Evolutionary conservation across 495 filamentous ascomycete species (phyloP).

Genomic region (Echria macrotheca): DNA sequence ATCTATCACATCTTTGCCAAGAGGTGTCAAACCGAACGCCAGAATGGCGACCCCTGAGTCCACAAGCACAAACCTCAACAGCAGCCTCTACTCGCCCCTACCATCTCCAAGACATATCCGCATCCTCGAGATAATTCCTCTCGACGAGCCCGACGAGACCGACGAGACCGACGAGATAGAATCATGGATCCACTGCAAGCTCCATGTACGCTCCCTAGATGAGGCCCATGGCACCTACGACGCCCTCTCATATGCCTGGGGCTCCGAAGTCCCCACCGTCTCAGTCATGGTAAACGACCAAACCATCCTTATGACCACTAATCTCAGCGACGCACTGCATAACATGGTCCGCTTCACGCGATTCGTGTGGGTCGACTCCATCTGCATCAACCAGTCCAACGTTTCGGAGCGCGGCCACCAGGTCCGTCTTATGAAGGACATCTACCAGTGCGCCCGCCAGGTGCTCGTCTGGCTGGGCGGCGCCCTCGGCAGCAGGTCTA

Average conservation of each 20-base stretch:
- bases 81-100: no score
- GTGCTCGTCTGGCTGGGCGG: background rate
- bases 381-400: slow-evolving; percentile 10
- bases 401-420: background rate
- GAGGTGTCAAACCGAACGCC: no score
- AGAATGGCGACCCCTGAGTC: no score
- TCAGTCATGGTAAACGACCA: background rate
- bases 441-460: background rate
- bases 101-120: no score
- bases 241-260: slow-evolving; percentile 5
- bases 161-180: no score
- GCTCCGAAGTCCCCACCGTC: background rate
- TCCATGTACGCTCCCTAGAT: no score
- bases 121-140: no score
- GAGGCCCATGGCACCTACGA: no score
- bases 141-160: no score
- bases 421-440: background rate
- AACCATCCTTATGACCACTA: background rate
- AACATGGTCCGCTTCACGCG: background rate
- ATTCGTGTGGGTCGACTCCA: background rate
- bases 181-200: no score
- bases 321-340: background rate
- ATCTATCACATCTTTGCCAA: no score
- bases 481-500: background rate
- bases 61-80: no score